These are phyloP conservation scores for Suillus placidus DNA, from an alignment of 768 basidiomycete species.

Conservation along the genomic window DNA sequence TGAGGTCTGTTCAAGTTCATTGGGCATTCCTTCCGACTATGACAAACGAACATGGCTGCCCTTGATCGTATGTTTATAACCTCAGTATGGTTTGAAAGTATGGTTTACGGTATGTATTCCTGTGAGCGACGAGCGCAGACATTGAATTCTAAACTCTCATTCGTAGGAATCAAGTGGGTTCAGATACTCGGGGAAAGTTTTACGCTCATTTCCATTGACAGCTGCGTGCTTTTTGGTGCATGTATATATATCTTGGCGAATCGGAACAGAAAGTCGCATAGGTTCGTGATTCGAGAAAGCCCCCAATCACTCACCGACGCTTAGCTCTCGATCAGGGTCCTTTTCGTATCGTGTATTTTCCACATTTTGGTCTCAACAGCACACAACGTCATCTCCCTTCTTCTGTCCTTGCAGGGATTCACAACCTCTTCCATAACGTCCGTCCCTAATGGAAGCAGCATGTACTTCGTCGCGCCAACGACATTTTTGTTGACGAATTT, in stretches of 20 bases:
- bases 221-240: constrained; percentile 12
- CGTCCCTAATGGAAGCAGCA: neutral
- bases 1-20: neutral
- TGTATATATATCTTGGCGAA: constrained; percentile 9
- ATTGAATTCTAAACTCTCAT: neutral
- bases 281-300: constrained; percentile 1
- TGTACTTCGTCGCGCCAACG: constrained; percentile 1
- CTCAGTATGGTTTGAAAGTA: constrained; percentile 8
- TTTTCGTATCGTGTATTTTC: constrained; percentile 6
- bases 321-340: constrained; percentile 6
- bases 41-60: neutral
- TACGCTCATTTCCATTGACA: constrained; percentile 1
- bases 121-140: neutral
- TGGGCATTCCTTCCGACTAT: neutral
- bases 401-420: constrained; percentile 6
- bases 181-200: neutral
- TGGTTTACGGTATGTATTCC: constrained; percentile 5
- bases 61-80: constrained; percentile 8
- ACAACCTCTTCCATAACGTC: neutral
- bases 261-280: neutral
- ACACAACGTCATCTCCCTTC: constrained; percentile 9
- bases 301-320: neutral
- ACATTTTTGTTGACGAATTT: constrained; percentile 4
- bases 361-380: constrained; percentile 10
- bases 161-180: constrained; percentile 14